Evolutionary conservation across 345 rosid species (phyloP).

Genomic region (Excoecaria cochinchinensis): DNA sequence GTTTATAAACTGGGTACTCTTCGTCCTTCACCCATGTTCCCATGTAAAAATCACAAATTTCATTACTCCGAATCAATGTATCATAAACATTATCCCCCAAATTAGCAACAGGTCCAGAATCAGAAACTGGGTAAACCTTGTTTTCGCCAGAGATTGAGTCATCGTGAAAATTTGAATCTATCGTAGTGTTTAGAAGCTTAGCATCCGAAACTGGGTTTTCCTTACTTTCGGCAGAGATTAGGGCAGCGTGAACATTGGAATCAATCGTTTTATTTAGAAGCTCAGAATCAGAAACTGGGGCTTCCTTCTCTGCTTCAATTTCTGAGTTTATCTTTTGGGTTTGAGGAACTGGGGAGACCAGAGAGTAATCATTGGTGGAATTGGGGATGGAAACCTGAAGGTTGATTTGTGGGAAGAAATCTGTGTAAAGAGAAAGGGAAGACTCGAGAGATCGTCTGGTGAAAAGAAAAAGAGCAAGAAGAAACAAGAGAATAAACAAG

Average conservation of each 20-base stretch:
- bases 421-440: conserved; percentile 39
- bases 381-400: conserved; percentile 25
- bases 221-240: background rate
- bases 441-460: conserved; percentile 49
- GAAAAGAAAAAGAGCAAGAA: conserved; percentile 52
- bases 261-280: background rate
- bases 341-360: conserved; percentile 5
- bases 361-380: conserved; percentile 6
- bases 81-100: background rate
- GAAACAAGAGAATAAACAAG: conserved; percentile 43
- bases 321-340: conserved; percentile 7
- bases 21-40: conserved; percentile 82
- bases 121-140: background rate
- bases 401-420: conserved; percentile 31
- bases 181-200: background rate
- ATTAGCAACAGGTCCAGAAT: conserved; percentile 5
- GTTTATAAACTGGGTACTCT: conserved; percentile 60
- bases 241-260: background rate
- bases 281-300: conserved; percentile 16
- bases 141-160: background rate
- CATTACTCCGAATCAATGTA: conserved; percentile 25
- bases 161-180: background rate
- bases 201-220: background rate
- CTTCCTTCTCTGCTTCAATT: conserved; percentile 10
- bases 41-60: conserved; percentile 63